phyloP scores from a whole-genome alignment of 2,329 filamentous ascomycete genomes.

The Aspergillus glaucus region DNA sequence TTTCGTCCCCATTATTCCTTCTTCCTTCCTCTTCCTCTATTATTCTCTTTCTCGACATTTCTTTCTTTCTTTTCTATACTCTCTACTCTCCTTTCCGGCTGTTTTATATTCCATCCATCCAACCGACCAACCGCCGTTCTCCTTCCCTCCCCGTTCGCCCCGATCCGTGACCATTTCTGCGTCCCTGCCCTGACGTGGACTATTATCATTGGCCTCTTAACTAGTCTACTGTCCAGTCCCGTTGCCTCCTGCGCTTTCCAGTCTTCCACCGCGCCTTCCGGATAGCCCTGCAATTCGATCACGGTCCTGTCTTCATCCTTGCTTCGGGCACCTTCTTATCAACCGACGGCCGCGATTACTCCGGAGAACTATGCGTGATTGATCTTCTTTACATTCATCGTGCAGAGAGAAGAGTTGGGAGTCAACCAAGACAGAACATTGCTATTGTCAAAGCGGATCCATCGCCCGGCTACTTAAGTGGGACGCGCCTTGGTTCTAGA shows the following conservation, averaged over 20 bases:
- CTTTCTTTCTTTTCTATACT: not conserved
- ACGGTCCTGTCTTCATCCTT: not conserved
- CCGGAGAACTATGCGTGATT: not conserved
- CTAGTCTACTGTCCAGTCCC: conserved; percentile 4
- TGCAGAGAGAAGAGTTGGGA: not conserved
- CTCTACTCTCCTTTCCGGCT: conserved; percentile 5
- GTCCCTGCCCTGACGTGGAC: conserved; percentile 13
- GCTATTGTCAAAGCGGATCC: no score
- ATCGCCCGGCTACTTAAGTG: no score
- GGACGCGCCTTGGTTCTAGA: not conserved
- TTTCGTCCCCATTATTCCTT: not conserved
- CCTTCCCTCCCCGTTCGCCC: not conserved
- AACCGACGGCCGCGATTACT: not conserved
- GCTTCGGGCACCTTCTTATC: not conserved
- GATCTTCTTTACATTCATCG: not conserved
- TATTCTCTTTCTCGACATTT: conserved; percentile 2
- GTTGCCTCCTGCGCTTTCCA: not conserved
- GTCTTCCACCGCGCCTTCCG: not conserved
- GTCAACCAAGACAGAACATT: no score
- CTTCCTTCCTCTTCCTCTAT: conserved; percentile 1
- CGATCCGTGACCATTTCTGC: not conserved
- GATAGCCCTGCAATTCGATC: not conserved
- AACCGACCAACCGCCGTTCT: not conserved
- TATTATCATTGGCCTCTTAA: conserved; percentile 14
- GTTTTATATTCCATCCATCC: not conserved